Conservation (phyloP, 306 rosid species). For the Dryas octopetala region DNA sequence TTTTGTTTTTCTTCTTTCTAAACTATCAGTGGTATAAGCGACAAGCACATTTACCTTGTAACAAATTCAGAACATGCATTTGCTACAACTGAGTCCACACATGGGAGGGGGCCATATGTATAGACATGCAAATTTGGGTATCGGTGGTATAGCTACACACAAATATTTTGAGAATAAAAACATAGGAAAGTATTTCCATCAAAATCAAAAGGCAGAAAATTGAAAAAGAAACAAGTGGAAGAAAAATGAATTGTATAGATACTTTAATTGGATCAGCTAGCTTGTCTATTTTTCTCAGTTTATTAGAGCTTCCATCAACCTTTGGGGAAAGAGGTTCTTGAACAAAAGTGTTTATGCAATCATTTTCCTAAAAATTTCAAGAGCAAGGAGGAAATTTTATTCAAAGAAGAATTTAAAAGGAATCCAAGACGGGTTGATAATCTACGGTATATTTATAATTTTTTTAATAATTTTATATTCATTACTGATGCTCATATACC, state of each 20-base stretch:
- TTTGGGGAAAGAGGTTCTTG: background rate
- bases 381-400: background rate
- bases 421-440: background rate
- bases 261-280: background rate
- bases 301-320: slow-evolving; percentile 10
- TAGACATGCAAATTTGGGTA: slow-evolving; percentile 81
- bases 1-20: background rate
- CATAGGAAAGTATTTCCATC: slow-evolving; percentile 3
- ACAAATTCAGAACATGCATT: slow-evolving; percentile 78
- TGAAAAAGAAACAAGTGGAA: background rate
- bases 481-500: background rate
- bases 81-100: slow-evolving; percentile 79
- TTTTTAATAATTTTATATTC: background rate
- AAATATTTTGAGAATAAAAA: slow-evolving; percentile 28
- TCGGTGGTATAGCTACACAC: slow-evolving; percentile 56
- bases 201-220: slow-evolving; percentile 2
- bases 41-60: slow-evolving; percentile 57
- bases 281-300: background rate
- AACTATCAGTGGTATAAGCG: background rate
- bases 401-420: background rate
- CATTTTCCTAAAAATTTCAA: background rate
- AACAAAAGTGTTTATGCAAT: background rate
- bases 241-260: background rate
- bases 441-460: background rate
- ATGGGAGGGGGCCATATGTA: slow-evolving; percentile 91